Evolutionary conservation across 345 rosid genomes (phyloP), one percentile per base, ranked within the genome.

Genomic region (Ricinus communis): DNA sequence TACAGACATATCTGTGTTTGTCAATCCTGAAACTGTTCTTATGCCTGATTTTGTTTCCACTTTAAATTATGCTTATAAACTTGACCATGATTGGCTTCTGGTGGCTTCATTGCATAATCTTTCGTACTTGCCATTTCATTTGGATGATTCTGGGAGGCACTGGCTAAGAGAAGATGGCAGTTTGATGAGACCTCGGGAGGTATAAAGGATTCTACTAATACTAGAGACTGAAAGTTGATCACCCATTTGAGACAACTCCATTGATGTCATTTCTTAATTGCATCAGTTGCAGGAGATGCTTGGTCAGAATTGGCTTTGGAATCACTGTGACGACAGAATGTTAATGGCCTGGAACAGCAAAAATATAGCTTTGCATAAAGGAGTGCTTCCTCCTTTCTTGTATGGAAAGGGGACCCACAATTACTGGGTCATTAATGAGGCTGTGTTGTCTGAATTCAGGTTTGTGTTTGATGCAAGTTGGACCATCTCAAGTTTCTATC

Each of bases 341-440:
- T 75, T 90, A 41, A 58, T 85, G 78, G 99, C 97, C 4, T 95
- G 97, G 99, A 95, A 89, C 79, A 83, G 75, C 38, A 69, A 79
- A 24, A 84, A 79, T 59, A 2, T 71, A 15, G 91, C 93, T 24
- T 83, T 90, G 62, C 85, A 92, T 54, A 80, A 85, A 65, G 96
- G 91, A 58, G 90, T 87, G 8, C 82, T 90, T 73, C 99, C 99
- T 45, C 96, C 97, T 53, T 95, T 95, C 77, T 75, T 95, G 70
- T 89, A 74, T 57, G 89, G 88, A 59, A 87, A 86, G 70, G 93
- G 93, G 61, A 82, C 82, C 70, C 81, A 89, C 65, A 83, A 81
- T 52, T 85, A 72, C 56, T 92, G 96, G 97, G 70, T 90, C 73
- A 69, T 95, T 66, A 87, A 77, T 61, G 99, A 92, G 73, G 93